Evolutionary conservation across 2,329 filamentous ascomycete species (phyloP), one percentile per base, ranked within the genome.

Genomic region (Penicillium sp.): DNA sequence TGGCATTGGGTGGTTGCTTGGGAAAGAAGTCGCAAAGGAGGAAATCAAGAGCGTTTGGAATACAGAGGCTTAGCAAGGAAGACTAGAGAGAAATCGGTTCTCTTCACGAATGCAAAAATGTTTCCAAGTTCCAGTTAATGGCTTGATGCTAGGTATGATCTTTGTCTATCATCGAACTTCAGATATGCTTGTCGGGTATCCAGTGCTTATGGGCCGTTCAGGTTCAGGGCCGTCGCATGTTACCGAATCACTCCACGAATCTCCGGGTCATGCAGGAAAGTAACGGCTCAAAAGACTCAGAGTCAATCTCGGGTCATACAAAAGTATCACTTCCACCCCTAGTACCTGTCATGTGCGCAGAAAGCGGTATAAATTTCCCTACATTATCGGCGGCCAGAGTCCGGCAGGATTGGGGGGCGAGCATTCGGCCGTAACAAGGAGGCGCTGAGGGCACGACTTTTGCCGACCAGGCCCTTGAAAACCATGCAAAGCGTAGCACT

Each of bases 1-100:
- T 13, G 16, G 21, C 14, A 29, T 40, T 50, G 47, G 52, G 13
- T 54, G 52, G 52, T 32, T 54, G 36, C 36, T 46, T 50, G 41
- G 34, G 2, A 31, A 11, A 10, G 45, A 48, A 11, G 11, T 41
- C 29, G 40, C 39, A 34, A 49, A 29, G 27, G 45, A 48, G 5
- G 24, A 45, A 13, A 22, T 32, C 10, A n/a, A 31, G 24, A 16
- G 24, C 24, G 3, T 48, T 16, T 48, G 46, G 46, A 31, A 21
- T 5, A 29, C n/a, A 11, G 46, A 40, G 16, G 36, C 14, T 14
- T 38, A 38, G 36, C 7, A 11, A 5, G 31, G 24, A 27, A 8
- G 24, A 27, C 5, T 6, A 27, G 24, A 27, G 24, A 6, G 3
- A 5, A 8, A 27, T 27, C 6, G 8, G 24, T 8, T 27, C 24